A percentile compares a stretch with the other conserved stretches of the same genome.
Evolutionary conservation across 2,329 filamentous ascomycete species (phyloP).

Genomic region (Diplocarpon mali): DNA sequence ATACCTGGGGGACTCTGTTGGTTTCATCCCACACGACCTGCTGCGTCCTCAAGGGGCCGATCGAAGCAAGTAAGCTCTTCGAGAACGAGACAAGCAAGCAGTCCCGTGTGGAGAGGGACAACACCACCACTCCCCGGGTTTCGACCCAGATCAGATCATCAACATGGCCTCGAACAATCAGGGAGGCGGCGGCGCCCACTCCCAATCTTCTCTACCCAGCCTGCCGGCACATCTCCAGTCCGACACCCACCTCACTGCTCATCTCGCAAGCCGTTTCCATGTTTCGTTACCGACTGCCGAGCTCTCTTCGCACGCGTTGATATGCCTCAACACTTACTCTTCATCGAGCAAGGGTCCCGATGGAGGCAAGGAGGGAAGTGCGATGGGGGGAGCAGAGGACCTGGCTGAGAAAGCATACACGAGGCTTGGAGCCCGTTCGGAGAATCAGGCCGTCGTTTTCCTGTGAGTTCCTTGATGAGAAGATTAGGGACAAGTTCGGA

Average conservation of each 20-base stretch:
- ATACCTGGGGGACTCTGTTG: too few species aligned
- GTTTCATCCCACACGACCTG: too few species aligned
- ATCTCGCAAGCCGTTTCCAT: conserved; percentile 84
- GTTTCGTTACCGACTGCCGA: conserved; percentile 77
- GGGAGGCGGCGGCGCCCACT: conserved; percentile 49
- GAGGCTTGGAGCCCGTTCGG: conserved; percentile 73
- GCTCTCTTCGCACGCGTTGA: conserved; percentile 82
- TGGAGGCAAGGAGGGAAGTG: conserved; percentile 84
- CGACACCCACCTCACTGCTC: conserved; percentile 68
- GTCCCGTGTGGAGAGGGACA: too few species aligned
- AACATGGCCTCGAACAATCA: conserved; percentile 11
- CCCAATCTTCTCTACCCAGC: conserved; percentile 76
- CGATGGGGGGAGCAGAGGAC: conserved; percentile 85
- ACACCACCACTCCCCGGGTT: not conserved
- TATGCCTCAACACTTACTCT: conserved; percentile 91
- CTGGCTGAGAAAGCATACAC: conserved; percentile 79
- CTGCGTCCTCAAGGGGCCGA: too few species aligned
- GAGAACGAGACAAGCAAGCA: too few species aligned
- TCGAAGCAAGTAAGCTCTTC: too few species aligned
- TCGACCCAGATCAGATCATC: not conserved
- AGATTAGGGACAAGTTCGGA: not conserved
- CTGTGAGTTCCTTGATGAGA: conserved; percentile 51
- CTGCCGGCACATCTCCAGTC: conserved; percentile 75
- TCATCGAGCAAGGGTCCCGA: conserved; percentile 79
- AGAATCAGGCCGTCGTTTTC: conserved; percentile 89